Evolutionary conservation across 305 asterid genomes (phyloP).

Genomic region (Striga hermonthica): DNA sequence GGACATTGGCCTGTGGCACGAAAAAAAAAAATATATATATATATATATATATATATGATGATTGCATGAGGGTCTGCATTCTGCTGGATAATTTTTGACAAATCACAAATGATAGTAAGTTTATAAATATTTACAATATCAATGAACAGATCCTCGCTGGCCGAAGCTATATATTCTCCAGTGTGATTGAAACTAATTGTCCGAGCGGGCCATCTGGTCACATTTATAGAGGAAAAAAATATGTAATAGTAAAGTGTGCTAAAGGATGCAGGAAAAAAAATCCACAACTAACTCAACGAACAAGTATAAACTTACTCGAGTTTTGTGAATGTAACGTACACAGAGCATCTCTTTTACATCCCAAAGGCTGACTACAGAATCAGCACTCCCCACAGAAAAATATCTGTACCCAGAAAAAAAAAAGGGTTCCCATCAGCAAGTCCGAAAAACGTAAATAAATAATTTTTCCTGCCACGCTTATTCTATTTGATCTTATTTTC

Average conservation of each 20-base stretch:
- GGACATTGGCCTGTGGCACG: constrained; percentile 61
- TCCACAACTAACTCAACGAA: neutral
- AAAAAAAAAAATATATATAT: neutral
- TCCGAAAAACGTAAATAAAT: too few species aligned
- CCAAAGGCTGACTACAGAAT: constrained; percentile 98
- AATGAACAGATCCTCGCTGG: constrained; percentile 92
- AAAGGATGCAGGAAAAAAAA: constrained; percentile 1
- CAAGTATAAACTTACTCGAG: constrained; percentile 68
- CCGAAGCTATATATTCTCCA: constrained; percentile 94
- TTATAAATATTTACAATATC: constrained; percentile 67
- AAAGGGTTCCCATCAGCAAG: too few species aligned
- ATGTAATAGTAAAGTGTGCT: neutral
- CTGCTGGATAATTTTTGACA: constrained; percentile 11
- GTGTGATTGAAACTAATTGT: constrained; percentile 92
- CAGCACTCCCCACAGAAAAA: constrained; percentile 99
- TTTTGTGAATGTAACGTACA: constrained; percentile 80
- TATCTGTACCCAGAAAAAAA: constrained; percentile 40
- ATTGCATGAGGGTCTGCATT: neutral
- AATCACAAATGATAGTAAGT: constrained; percentile 9
- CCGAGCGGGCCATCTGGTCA: constrained; percentile 93
- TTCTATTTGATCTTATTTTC: too few species aligned
- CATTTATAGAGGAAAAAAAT: neutral
- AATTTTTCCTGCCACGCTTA: neutral
- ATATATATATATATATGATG: too few species aligned
- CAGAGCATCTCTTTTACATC: constrained; percentile 94